These are phyloP conservation scores for Malania oleifera DNA, from an alignment of 164 flowering plant genomes.

Conservation along the genomic window DNA sequence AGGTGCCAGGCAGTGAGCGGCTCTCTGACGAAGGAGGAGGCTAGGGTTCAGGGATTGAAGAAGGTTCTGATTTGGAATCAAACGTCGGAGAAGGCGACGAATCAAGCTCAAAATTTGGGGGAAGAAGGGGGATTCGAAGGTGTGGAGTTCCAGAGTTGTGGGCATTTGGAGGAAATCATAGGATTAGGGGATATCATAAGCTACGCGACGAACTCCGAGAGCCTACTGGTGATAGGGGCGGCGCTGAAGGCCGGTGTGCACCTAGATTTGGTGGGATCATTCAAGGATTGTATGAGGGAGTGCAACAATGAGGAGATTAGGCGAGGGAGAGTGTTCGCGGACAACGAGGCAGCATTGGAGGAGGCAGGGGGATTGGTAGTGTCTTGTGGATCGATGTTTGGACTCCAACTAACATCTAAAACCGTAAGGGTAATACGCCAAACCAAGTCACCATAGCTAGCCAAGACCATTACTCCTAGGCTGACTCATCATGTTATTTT, in stretches of 20 bases:
- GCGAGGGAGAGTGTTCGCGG: conserved; percentile 76
- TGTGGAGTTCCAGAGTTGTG: conserved; percentile 39
- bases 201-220: conserved; percentile 73
- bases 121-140: conserved; percentile 19
- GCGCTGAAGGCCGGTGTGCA: conserved; percentile 68
- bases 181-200: conserved; percentile 63
- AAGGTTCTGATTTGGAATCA: conserved; percentile 81
- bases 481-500: no score
- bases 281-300: conserved; percentile 69
- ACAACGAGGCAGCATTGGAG: conserved; percentile 64
- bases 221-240: conserved; percentile 55
- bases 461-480: no score
- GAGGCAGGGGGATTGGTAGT: conserved; percentile 93
- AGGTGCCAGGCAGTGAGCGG: no score
- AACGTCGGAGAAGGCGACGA: conserved; percentile 44
- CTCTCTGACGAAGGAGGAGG: conserved; percentile 51
- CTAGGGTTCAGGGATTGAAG: no score
- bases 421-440: no score
- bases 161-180: conserved; percentile 45
- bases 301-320: conserved; percentile 79
- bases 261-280: conserved; percentile 89
- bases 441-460: no score
- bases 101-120: conserved; percentile 31
- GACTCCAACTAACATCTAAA: no score
- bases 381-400: no score